phyloP scores from a whole-genome alignment of 441 rosid species.

The Pelargonium cotyledonis region DNA sequence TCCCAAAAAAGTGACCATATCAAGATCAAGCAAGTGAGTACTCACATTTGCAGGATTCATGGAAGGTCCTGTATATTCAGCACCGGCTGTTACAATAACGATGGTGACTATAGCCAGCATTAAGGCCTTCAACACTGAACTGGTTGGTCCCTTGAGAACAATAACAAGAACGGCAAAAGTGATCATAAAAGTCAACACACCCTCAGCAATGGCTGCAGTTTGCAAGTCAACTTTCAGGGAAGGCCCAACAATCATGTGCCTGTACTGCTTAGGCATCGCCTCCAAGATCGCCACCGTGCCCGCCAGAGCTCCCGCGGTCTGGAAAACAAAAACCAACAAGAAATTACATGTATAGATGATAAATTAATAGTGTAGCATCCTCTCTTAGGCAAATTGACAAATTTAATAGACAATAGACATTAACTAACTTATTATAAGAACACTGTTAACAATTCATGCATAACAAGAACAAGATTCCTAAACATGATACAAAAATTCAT shows the following conservation, averaged over 20 bases:
- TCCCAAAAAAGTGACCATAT: too few species aligned
- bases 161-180: slow-evolving; percentile 54
- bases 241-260: slow-evolving; percentile 60
- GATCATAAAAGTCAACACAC: slow-evolving; percentile 57
- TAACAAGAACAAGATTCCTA: too few species aligned
- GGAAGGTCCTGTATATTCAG: slow-evolving; percentile 5
- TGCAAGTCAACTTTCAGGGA: slow-evolving; percentile 55
- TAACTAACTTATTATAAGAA: neutral
- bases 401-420: too few species aligned
- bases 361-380: neutral
- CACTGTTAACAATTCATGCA: too few species aligned
- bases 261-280: slow-evolving; percentile 57
- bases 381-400: too few species aligned
- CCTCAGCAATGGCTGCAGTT: slow-evolving; percentile 72
- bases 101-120: slow-evolving; percentile 40
- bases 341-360: neutral
- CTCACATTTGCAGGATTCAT: neutral
- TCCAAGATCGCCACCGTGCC: slow-evolving; percentile 67
- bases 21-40: neutral
- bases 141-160: slow-evolving; percentile 60
- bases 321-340: slow-evolving; percentile 10
- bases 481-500: too few species aligned
- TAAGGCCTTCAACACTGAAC: slow-evolving; percentile 39
- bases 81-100: neutral
- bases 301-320: slow-evolving; percentile 82